Conservation (phyloP, 2,329 filamentous ascomycete species). For the Colletotrichum graminicola region DNA sequence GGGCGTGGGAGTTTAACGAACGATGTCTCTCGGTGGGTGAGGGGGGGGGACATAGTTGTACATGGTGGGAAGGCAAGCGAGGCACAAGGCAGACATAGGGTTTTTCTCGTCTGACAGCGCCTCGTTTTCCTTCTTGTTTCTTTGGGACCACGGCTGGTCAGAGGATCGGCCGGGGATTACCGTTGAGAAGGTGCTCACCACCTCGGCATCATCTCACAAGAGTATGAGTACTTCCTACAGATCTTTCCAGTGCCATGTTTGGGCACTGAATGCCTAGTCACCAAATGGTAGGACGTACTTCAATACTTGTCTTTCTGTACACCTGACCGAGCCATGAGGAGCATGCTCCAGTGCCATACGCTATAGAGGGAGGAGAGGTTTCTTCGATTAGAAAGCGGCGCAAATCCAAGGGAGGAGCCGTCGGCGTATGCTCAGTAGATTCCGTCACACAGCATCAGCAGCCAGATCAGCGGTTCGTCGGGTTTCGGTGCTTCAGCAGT, state of each 20-base stretch:
- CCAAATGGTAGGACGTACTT: slow-evolving; percentile 2
- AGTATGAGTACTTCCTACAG: slow-evolving; percentile 21
- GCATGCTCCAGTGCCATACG: neutral
- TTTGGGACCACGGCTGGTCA: neutral
- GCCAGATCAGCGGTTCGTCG: slow-evolving; percentile 30
- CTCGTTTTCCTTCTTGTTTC: slow-evolving; percentile 2
- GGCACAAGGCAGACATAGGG: neutral
- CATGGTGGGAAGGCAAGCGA: neutral
- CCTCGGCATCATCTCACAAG: slow-evolving; percentile 28
- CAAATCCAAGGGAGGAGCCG: neutral
- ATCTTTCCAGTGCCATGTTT: slow-evolving; percentile 5
- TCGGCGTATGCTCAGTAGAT: slow-evolving; percentile 15
- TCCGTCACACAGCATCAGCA: slow-evolving; percentile 32
- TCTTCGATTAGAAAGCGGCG: neutral
- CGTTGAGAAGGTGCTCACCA: slow-evolving; percentile 30
- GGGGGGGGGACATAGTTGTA: slow-evolving; percentile 1
- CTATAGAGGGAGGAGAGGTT: neutral
- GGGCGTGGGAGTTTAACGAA: slow-evolving; percentile 12
- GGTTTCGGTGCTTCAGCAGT: slow-evolving; percentile 23
- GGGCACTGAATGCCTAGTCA: neutral
- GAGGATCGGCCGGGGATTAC: slow-evolving; percentile 14
- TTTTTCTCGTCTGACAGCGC: neutral
- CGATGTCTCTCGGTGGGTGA: slow-evolving; percentile 20
- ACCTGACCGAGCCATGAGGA: slow-evolving; percentile 19
- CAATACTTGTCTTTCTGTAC: slow-evolving; percentile 1